Evolutionary conservation across 1,139 yeast genomes (phyloP), one percentile per base, ranked within the genome.

Genomic region (Hansenula sp.): DNA sequence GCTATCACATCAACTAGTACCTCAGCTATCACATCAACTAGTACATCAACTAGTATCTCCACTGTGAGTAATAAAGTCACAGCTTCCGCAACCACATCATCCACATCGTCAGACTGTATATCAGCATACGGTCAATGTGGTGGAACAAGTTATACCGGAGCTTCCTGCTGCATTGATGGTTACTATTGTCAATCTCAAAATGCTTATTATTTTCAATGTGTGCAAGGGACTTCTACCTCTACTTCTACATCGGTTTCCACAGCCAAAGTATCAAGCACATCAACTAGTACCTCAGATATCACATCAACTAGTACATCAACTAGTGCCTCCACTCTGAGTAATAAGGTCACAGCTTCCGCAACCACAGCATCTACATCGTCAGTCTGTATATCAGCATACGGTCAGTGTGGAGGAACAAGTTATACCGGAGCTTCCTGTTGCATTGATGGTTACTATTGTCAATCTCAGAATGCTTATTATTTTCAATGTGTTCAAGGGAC

Each of bases 171-270:
- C 43, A 48, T 17, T 12, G 19, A 37, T 15, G 50, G 47, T 21
- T 46, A 45, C 34, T 17, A 36, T 36, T 49, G 53, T 45, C 34
- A 17, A 5, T 38, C 44, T 5, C 42, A 35, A 27, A 48, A 49
- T 29, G 42, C 43, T 13, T 49, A 33, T 36, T 49, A 49, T 33
- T 38, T 40, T 33, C 53, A 49, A 41, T 49, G 53, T 49, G 24
- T 36, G 1, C 8, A 29, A 18, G 30, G 17, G 11, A 13, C 38
- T n/a, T 4, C 15, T 5, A 5, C 18, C 5, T 9, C n/a, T 4
- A 13, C 29, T n/a, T 34, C 36, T 19, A 33, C 24, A 5, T 13
- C 36, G 13, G 19, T 4, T 17, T 3, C 17, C 19, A 11, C 28
- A 15, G 13, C 18, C 15, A 17, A 30, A n/a, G 9, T 5, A n/a